Conservation (phyloP, 495 filamentous ascomycete genomes). For the Parachaetomium inaequale region DNA sequence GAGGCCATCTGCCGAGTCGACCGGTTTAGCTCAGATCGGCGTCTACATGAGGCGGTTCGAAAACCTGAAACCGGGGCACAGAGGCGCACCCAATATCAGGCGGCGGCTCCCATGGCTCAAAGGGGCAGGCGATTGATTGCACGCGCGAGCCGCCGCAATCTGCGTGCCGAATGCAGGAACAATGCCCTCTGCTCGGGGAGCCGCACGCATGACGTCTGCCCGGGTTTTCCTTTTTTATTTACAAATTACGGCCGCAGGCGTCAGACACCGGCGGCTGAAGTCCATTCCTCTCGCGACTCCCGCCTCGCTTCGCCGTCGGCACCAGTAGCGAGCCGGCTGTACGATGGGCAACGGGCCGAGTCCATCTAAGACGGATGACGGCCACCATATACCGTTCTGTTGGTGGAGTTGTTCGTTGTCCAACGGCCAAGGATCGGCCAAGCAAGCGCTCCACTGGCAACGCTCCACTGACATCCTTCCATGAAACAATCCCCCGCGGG, state of each 20-base stretch:
- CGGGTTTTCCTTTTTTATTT: not conserved
- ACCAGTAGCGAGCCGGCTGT: not conserved
- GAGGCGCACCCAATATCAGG: slow-evolving; percentile 1
- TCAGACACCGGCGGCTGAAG: not conserved
- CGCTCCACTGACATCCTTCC: not conserved
- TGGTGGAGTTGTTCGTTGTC: not conserved
- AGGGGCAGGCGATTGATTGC: slow-evolving; percentile 4
- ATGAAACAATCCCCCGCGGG: not conserved
- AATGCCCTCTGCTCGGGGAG: not conserved
- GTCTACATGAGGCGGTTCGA: not conserved
- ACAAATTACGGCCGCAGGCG: not conserved
- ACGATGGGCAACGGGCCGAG: not conserved
- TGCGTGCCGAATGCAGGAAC: not conserved
- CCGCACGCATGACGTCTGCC: not conserved
- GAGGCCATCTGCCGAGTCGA: not conserved
- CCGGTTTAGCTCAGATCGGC: slow-evolving; percentile 10
- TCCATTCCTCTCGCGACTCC: not conserved
- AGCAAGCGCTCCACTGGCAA: not conserved
- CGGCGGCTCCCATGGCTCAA: not conserved
- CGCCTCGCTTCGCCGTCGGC: not conserved
- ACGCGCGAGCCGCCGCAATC: slow-evolving; percentile 1
- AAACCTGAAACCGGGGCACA: slow-evolving; percentile 4
- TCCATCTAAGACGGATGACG: not conserved
- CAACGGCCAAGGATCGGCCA: not conserved
- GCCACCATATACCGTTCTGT: not conserved